These are phyloP conservation scores for Fusarium anthophilum DNA, from an alignment of 2,329 filamentous ascomycete species.

Conservation along the genomic window DNA sequence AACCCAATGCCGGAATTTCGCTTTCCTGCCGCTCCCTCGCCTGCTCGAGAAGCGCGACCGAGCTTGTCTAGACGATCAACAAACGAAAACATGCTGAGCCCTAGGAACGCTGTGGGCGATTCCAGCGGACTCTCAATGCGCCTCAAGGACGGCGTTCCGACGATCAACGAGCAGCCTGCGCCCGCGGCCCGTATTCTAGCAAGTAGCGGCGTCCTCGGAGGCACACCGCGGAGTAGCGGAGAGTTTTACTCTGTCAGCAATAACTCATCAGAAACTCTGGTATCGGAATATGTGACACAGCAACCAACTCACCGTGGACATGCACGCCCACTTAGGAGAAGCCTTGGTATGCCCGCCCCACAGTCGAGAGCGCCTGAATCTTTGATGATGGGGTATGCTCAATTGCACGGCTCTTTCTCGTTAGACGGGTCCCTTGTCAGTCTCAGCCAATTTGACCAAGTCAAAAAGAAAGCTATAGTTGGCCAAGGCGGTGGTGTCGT, in stretches of 20 bases:
- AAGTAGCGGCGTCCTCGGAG: constrained; percentile 75
- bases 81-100: constrained; percentile 54
- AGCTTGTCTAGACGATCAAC: constrained; percentile 43
- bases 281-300: constrained; percentile 83
- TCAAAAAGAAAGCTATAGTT: constrained; percentile 92
- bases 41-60: constrained; percentile 48
- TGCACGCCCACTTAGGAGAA: constrained; percentile 56
- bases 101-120: constrained; percentile 49
- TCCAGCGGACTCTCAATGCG: constrained; percentile 50
- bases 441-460: constrained; percentile 89
- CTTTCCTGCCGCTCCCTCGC: constrained; percentile 61
- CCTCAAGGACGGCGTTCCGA: constrained; percentile 57
- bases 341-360: constrained; percentile 55
- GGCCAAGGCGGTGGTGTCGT: constrained; percentile 89
- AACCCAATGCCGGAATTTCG: constrained; percentile 64
- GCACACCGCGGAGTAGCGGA: constrained; percentile 88
- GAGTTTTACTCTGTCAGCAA: constrained; percentile 97
- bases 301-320: constrained; percentile 49
- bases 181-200: constrained; percentile 77
- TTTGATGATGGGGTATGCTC: constrained; percentile 97
- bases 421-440: constrained; percentile 92
- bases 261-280: constrained; percentile 90
- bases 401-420: constrained; percentile 90
- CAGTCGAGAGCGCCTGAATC: constrained; percentile 72
- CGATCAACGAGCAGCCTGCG: constrained; percentile 65